phyloP scores from a whole-genome alignment of 108 stramenopile genomes.

The Tribonema minus region DNA sequence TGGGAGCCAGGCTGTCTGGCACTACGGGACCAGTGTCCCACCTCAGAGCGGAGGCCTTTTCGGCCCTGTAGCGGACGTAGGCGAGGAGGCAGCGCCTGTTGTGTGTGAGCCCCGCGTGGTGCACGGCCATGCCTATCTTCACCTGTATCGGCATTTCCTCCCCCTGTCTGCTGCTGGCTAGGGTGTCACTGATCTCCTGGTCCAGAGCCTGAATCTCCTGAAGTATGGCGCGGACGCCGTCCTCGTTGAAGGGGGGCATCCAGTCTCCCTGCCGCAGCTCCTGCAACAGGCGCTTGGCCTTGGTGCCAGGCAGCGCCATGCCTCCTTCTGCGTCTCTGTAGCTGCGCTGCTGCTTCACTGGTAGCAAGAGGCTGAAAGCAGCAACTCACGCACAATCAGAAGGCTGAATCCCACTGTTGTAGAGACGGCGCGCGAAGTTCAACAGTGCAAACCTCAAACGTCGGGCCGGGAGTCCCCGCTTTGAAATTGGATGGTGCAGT shows the following conservation, averaged over 20 bases:
- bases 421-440: too few relatives aligned
- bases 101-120: constrained; percentile 75
- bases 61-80: constrained; percentile 73
- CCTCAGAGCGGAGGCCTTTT: constrained; percentile 56
- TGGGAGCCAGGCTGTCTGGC: constrained; percentile 50
- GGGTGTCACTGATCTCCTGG: constrained; percentile 33
- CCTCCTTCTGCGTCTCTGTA: too few relatives aligned
- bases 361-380: too few relatives aligned
- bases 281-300: constrained; percentile 74
- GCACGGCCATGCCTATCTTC: constrained; percentile 66
- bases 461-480: too few relatives aligned
- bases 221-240: constrained; percentile 50
- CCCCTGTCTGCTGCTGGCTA: constrained; percentile 26
- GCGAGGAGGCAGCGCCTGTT: constrained; percentile 88
- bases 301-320: too few relatives aligned
- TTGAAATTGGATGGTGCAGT: too few relatives aligned
- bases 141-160: constrained; percentile 36
- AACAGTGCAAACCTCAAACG: too few relatives aligned
- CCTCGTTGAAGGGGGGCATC: constrained; percentile 87
- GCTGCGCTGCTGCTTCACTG: too few relatives aligned
- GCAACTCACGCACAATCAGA: too few relatives aligned
- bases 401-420: too few relatives aligned
- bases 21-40: constrained; percentile 65
- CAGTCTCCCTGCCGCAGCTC: constrained; percentile 81
- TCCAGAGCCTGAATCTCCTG: constrained; percentile 49